Evolutionary conservation across 805 yeast genomes (phyloP).

Genomic region (Torulaspora maleeae): DNA sequence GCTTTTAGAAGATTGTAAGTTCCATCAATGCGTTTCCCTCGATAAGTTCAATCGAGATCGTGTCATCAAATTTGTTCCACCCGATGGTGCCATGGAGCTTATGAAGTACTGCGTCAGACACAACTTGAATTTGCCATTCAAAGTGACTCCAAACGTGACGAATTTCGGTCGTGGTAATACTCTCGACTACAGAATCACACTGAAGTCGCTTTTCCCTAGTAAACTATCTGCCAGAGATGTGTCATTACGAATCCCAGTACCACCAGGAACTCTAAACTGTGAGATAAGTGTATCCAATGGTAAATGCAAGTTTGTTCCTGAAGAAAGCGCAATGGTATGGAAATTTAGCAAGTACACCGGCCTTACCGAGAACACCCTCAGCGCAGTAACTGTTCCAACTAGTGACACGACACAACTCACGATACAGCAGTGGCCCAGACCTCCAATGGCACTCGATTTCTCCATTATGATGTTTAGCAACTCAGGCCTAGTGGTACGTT

Average conservation of each 20-base stretch:
- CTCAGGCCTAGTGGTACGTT: constrained; percentile 71
- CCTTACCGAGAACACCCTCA: constrained; percentile 54
- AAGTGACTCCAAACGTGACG: constrained; percentile 52
- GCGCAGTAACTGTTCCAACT: constrained; percentile 47
- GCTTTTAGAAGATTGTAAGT: constrained; percentile 67
- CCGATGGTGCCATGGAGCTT: constrained; percentile 81
- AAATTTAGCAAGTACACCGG: constrained; percentile 64
- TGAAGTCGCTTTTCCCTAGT: constrained; percentile 57
- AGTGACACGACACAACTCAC: constrained; percentile 22
- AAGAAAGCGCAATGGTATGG: constrained; percentile 66
- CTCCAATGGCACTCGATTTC: constrained; percentile 72
- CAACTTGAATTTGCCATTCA: constrained; percentile 66
- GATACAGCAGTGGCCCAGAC: constrained; percentile 53
- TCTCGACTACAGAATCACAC: constrained; percentile 53
- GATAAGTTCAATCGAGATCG: constrained; percentile 61
- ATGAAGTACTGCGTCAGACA: constrained; percentile 65
- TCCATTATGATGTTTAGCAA: constrained; percentile 67
- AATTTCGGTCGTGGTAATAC: constrained; percentile 40
- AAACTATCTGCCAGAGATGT: constrained; percentile 63
- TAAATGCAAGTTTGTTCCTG: constrained; percentile 61
- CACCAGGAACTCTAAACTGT: constrained; percentile 52
- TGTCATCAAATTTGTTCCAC: constrained; percentile 71
- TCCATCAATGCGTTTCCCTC: constrained; percentile 82
- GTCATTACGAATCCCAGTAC: constrained; percentile 61
- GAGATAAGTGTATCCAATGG: constrained; percentile 51